Evolutionary conservation across 176 grass and related monocot species (phyloP).

Genomic region (Musa acuminata): DNA sequence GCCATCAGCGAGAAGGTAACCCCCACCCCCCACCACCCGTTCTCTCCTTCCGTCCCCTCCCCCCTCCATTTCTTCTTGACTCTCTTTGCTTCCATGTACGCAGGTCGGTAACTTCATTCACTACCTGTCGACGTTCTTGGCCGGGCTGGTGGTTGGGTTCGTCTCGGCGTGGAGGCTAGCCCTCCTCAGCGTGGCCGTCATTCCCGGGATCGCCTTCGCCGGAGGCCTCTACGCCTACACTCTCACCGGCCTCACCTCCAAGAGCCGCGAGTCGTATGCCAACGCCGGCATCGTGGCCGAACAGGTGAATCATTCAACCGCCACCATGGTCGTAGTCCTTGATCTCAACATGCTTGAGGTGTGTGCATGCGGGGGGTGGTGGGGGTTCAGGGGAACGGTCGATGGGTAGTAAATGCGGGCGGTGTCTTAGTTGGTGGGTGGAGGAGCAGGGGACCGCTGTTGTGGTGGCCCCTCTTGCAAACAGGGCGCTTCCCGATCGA

Average conservation of each 20-base stretch:
- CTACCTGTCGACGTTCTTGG: conserved; percentile 87
- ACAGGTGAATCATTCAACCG: conserved; percentile 46
- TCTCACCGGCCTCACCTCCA: conserved; percentile 86
- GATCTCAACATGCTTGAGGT: conserved; percentile 3
- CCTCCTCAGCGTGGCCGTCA: conserved; percentile 87
- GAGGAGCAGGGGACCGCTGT: conserved; percentile 17
- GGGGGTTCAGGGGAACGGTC: too few species aligned
- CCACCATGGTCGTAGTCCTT: neutral
- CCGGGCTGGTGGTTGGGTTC: conserved; percentile 82
- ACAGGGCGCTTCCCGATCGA: neutral
- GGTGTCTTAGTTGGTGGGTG: conserved; percentile 3
- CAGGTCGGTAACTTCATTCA: conserved; percentile 92
- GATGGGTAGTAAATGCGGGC: too few species aligned
- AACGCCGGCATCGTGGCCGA: conserved; percentile 89
- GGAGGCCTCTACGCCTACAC: conserved; percentile 95
- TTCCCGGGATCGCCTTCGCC: conserved; percentile 89
- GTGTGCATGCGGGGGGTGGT: too few species aligned
- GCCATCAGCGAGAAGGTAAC: conserved; percentile 86
- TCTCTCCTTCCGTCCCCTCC: neutral
- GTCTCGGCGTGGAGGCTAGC: conserved; percentile 79
- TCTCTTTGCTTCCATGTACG: neutral
- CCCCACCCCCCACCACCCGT: too few species aligned
- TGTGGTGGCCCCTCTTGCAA: neutral
- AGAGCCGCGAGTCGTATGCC: conserved; percentile 87
- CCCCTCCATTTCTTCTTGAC: neutral